Evolutionary conservation across 2,329 filamentous ascomycete genomes (phyloP).

Genomic region (Orbilia oligospora): DNA sequence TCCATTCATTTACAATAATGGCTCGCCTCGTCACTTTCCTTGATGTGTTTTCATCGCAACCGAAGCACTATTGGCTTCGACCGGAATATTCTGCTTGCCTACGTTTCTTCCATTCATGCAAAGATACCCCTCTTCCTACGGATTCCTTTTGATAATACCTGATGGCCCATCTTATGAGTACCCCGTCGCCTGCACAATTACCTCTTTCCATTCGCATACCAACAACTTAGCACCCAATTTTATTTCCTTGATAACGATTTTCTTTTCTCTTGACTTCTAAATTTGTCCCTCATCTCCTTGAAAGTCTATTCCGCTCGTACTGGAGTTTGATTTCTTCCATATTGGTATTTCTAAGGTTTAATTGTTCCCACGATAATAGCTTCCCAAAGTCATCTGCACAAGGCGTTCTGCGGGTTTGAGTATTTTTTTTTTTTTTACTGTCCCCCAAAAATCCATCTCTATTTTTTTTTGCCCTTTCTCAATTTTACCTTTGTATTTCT

Average conservation of each 20-base stretch:
- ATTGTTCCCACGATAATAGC: constrained; percentile 52
- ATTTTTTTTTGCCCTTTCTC: constrained; percentile 26
- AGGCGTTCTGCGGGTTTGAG: constrained; percentile 50
- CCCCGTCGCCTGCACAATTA: constrained; percentile 24
- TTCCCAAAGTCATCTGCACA: constrained; percentile 56
- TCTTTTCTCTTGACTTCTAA: constrained; percentile 31
- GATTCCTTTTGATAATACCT: constrained; percentile 55
- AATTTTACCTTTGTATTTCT: constrained; percentile 6
- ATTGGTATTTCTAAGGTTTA: constrained; percentile 60
- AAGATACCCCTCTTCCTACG: constrained; percentile 58
- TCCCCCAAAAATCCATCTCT: constrained; percentile 47
- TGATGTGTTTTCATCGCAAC: constrained; percentile 26
- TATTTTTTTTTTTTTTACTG: constrained; percentile 35
- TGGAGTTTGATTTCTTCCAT: constrained; percentile 59
- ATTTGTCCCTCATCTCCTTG: constrained; percentile 25
- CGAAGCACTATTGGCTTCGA: constrained; percentile 26
- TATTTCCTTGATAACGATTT: constrained; percentile 41
- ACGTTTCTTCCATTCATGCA: constrained; percentile 50
- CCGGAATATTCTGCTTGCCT: constrained; percentile 43
- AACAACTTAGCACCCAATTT: constrained; percentile 1
- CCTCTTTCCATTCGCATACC: constrained; percentile 21
- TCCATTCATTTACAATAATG: constrained; percentile 6
- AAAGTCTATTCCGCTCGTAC: constrained; percentile 19
- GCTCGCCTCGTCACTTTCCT: constrained; percentile 32
- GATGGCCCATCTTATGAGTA: constrained; percentile 54